Percentiles rank a stretch among this genome's conserved stretches.
These are phyloP conservation scores for Penicillium thymicola DNA, from an alignment of 2,329 filamentous ascomycete genomes.

Conservation along the genomic window DNA sequence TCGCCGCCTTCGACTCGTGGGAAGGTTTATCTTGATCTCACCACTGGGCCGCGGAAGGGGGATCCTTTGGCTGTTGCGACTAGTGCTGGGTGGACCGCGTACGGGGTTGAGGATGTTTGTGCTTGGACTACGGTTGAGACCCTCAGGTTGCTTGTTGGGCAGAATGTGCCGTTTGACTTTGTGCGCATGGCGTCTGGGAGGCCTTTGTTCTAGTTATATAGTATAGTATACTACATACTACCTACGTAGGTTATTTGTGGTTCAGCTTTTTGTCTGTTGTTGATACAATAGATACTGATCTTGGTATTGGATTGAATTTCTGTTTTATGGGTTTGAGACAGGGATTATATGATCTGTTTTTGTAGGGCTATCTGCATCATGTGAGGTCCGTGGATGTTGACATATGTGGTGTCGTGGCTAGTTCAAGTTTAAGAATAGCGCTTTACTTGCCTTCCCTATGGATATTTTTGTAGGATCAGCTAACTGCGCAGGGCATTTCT, in stretches of 20 bases:
- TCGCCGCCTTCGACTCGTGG: constrained; percentile 41
- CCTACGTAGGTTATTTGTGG: not conserved
- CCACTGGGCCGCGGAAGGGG: constrained; percentile 63
- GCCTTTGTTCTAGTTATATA: constrained; percentile 46
- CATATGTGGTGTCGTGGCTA: not conserved
- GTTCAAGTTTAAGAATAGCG: not conserved
- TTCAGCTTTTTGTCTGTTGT: not conserved
- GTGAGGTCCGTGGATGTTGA: not conserved
- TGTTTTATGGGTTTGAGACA: not conserved
- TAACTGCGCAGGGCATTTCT: too few relatives aligned
- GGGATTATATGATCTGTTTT: not conserved
- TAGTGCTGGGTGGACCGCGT: constrained; percentile 73
- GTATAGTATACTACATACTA: not conserved
- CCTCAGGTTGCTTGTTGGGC: constrained; percentile 71
- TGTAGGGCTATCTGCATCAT: not conserved
- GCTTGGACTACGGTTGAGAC: constrained; percentile 84
- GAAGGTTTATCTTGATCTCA: constrained; percentile 79
- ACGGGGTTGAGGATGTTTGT: constrained; percentile 73
- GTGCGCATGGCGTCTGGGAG: constrained; percentile 68
- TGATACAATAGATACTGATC: not conserved
- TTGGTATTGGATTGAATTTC: not conserved
- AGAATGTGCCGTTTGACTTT: constrained; percentile 86
- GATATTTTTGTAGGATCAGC: not conserved
- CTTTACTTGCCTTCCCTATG: not conserved
- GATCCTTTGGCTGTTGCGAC: constrained; percentile 69